phyloP scores from a whole-genome alignment of 257 asterid species.

The Orobanche coerulescens region DNA sequence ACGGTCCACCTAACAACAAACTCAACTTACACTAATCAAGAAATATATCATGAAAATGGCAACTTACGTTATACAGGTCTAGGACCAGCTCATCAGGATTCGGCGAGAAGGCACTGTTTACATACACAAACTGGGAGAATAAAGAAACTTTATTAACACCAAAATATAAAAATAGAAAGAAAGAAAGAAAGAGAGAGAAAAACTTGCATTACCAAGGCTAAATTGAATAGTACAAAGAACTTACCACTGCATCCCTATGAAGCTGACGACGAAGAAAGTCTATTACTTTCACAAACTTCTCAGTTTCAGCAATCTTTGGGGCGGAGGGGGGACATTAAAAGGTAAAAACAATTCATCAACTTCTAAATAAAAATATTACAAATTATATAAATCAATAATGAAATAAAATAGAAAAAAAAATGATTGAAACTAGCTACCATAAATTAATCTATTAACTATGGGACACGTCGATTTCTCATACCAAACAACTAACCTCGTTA shows the following conservation, averaged over 20 bases:
- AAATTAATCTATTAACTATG: background rate
- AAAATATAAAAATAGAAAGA: background rate
- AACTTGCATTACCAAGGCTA: background rate
- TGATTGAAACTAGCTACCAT: background rate
- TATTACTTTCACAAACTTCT: slow-evolving; percentile 80
- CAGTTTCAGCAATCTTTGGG: slow-evolving; percentile 88
- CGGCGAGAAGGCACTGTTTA: slow-evolving; percentile 95
- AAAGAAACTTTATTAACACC: slow-evolving; percentile 18
- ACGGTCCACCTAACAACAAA: background rate
- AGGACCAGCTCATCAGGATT: slow-evolving; percentile 80
- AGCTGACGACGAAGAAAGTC: slow-evolving; percentile 95
- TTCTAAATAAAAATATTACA: background rate
- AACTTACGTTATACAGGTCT: slow-evolving; percentile 77
- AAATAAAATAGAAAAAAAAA: background rate
- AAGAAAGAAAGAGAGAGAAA: background rate
- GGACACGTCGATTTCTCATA: background rate
- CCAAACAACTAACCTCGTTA: background rate
- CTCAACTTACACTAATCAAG: background rate
- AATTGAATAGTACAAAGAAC: slow-evolving; percentile 4
- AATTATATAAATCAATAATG: background rate
- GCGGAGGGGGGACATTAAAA: too few species aligned
- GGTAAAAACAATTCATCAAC: background rate
- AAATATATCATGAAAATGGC: slow-evolving; percentile 8
- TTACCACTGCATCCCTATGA: slow-evolving; percentile 84
- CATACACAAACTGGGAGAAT: slow-evolving; percentile 70